Percentiles rank a stretch among this genome's conserved stretches.
Conservation (phyloP, 306 rosid species). For the Calophaca sinica region DNA sequence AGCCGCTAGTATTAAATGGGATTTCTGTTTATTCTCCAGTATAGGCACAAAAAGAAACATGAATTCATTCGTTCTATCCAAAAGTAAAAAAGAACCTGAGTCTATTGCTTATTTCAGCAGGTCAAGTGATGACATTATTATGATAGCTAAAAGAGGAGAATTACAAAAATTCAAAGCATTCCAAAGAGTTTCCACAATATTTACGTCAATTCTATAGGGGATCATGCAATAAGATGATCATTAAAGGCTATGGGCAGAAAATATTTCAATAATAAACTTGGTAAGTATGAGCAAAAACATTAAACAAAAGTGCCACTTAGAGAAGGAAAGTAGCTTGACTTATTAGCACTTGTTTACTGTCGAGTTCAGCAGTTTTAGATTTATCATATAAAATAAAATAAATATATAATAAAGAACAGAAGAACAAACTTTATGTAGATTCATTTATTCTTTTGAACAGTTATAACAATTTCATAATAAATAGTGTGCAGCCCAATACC, state of each 20-base stretch:
- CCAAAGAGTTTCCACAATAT: not conserved
- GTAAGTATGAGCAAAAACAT: not conserved
- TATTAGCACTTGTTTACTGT: not conserved
- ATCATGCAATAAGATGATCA: not conserved
- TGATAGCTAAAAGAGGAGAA: not conserved
- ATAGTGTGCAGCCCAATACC: not conserved
- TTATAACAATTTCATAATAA: constrained; percentile 25
- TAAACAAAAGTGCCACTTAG: not conserved
- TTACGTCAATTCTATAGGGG: constrained; percentile 23
- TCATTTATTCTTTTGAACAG: constrained; percentile 5
- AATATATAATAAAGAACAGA: constrained; percentile 7
- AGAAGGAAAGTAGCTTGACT: not conserved
- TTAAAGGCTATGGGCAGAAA: not conserved
- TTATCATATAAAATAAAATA: not conserved
- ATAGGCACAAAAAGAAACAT: constrained; percentile 5
- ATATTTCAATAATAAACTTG: not conserved
- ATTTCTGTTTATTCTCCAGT: constrained; percentile 32
- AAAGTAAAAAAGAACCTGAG: constrained; percentile 4
- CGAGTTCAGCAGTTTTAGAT: constrained; percentile 25
- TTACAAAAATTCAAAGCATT: not conserved
- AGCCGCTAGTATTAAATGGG: constrained; percentile 5
- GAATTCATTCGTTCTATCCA: not conserved
- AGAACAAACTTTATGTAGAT: not conserved
- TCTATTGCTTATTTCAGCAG: not conserved
- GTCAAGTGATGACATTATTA: not conserved